Evolutionary conservation across 176 grass and related monocot genomes (phyloP).

Genomic region (Canna indica): DNA sequence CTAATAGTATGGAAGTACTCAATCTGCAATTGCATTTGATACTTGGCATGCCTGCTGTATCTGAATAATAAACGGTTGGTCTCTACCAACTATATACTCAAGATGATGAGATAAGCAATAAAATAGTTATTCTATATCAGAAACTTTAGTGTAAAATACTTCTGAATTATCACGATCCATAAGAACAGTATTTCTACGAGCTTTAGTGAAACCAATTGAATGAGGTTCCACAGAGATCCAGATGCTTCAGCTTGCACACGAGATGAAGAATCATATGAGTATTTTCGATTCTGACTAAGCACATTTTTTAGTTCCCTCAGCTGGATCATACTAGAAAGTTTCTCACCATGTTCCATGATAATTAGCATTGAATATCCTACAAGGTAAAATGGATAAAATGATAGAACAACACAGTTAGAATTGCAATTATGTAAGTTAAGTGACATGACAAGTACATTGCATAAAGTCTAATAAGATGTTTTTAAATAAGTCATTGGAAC

Average conservation of each 20-base stretch:
- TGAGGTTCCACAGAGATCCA: conserved; percentile 82
- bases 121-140: conserved; percentile 84
- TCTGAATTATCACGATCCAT: conserved; percentile 98
- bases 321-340: conserved; percentile 81
- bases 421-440: neutral
- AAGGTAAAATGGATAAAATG: conserved; percentile 14
- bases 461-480: too few species aligned
- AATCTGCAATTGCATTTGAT: too few species aligned
- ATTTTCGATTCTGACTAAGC: conserved; percentile 47
- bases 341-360: conserved; percentile 98
- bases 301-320: conserved; percentile 78
- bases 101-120: conserved; percentile 75
- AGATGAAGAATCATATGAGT: conserved; percentile 20
- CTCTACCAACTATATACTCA: conserved; percentile 58
- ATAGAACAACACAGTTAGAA: neutral
- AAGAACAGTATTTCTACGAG: conserved; percentile 81
- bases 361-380: conserved; percentile 68
- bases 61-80: conserved; percentile 45
- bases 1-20: too few species aligned
- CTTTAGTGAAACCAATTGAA: conserved; percentile 90
- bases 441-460: too few species aligned
- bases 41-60: conserved; percentile 65
- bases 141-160: conserved; percentile 96
- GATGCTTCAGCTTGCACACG: conserved; percentile 34
- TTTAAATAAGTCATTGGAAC: conserved; percentile 5